A percentile compares a stretch with the other conserved stretches of the same genome.
These are phyloP conservation scores for Crucihimalaya himalaica DNA, from an alignment of 345 rosid genomes.

Conservation along the genomic window DNA sequence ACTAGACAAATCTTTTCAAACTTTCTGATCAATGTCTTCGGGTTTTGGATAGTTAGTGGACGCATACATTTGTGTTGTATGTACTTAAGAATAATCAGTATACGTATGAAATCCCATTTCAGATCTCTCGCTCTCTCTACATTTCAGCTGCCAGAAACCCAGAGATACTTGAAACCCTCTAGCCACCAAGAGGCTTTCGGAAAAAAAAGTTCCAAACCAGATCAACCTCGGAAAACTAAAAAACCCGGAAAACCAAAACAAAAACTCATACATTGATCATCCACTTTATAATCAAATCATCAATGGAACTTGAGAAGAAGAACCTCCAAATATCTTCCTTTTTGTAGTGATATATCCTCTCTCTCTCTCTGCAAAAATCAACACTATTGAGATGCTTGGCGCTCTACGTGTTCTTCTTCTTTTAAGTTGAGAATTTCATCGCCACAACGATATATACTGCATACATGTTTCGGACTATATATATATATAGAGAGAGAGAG, in stretches of 20 bases:
- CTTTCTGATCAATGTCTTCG: slow-evolving; percentile 5
- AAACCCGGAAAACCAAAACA: background rate
- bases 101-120: slow-evolving; percentile 15
- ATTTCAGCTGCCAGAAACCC: background rate
- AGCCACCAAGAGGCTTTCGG: slow-evolving; percentile 26
- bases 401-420: slow-evolving; percentile 21
- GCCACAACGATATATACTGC: slow-evolving; percentile 20
- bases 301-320: slow-evolving; percentile 34
- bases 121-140: slow-evolving; percentile 17
- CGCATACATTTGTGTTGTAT: slow-evolving; percentile 21
- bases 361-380: slow-evolving; percentile 24
- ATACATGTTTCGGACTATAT: slow-evolving; percentile 21
- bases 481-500: background rate
- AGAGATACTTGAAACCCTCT: slow-evolving; percentile 26
- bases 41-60: slow-evolving; percentile 10
- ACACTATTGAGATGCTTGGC: slow-evolving; percentile 7
- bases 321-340: slow-evolving; percentile 15
- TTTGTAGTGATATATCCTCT: background rate
- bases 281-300: slow-evolving; percentile 23
- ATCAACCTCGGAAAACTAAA: slow-evolving; percentile 15
- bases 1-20: background rate
- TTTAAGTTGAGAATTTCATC: slow-evolving; percentile 14
- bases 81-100: slow-evolving; percentile 25
- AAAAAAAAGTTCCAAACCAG: background rate
- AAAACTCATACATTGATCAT: slow-evolving; percentile 35